A percentile compares a stretch with the other conserved stretches of the same genome.
Evolutionary conservation across 2,329 filamentous ascomycete species (phyloP).

Genomic region (Emmonsia crescens): DNA sequence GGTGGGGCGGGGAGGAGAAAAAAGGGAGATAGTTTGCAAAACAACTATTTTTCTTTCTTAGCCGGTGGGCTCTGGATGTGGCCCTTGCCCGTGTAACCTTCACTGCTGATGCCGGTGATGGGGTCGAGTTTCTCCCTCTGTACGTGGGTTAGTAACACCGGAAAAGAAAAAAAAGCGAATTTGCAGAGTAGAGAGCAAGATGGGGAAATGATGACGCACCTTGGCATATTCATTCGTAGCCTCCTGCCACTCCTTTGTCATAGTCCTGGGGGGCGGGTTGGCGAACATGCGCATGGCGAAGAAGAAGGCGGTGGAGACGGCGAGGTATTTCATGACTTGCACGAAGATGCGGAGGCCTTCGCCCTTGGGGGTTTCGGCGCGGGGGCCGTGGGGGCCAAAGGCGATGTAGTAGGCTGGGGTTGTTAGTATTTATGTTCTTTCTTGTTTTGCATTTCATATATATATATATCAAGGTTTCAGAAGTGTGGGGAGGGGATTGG

Average conservation of each 20-base stretch:
- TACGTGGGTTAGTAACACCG: conserved; percentile 12
- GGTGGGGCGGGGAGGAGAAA: background rate
- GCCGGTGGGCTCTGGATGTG: conserved; percentile 55
- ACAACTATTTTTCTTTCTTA: conserved; percentile 20
- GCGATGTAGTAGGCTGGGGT: conserved; percentile 90
- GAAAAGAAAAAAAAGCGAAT: too few species aligned
- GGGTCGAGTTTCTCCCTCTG: conserved; percentile 78
- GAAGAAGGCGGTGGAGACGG: conserved; percentile 61
- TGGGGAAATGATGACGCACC: conserved; percentile 54
- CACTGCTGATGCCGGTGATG: conserved; percentile 69
- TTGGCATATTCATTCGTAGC: conserved; percentile 86
- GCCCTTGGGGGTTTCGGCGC: conserved; percentile 69
- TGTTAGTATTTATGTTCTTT: background rate
- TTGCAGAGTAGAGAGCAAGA: too few species aligned
- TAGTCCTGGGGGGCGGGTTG: conserved; percentile 64
- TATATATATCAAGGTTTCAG: background rate
- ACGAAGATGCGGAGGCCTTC: conserved; percentile 70
- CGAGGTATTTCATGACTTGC: conserved; percentile 60
- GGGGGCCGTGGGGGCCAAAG: conserved; percentile 92
- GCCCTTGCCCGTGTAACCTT: conserved; percentile 67
- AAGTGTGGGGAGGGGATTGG: background rate
- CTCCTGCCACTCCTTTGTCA: conserved; percentile 97
- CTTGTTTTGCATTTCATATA: background rate
- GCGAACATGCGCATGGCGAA: conserved; percentile 59
- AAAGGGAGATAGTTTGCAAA: background rate